phyloP scores from a whole-genome alignment of 2,329 filamentous ascomycete genomes.

The Fusarium heterosporum region DNA sequence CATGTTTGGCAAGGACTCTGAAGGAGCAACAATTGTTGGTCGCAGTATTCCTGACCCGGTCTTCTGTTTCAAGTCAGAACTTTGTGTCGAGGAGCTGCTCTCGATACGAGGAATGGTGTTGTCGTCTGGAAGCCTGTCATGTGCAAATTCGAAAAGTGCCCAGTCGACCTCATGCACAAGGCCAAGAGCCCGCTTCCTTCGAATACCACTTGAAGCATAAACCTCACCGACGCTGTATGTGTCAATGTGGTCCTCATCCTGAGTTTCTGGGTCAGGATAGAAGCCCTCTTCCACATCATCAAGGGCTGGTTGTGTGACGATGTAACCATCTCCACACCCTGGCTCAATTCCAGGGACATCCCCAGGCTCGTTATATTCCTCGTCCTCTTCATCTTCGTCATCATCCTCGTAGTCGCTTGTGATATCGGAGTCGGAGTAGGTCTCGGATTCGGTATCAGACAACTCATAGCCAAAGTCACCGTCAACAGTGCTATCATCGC shows the following conservation, averaged over 20 bases:
- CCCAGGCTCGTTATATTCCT: slow-evolving; percentile 70
- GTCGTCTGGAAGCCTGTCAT: slow-evolving; percentile 74
- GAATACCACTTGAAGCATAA: slow-evolving; percentile 90
- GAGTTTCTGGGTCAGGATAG: slow-evolving; percentile 76
- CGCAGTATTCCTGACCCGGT: slow-evolving; percentile 55
- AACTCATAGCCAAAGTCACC: slow-evolving; percentile 71
- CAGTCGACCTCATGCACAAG: slow-evolving; percentile 94
- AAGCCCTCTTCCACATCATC: slow-evolving; percentile 88
- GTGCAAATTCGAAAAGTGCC: slow-evolving; percentile 86
- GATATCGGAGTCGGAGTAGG: slow-evolving; percentile 62
- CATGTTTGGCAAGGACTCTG: slow-evolving; percentile 74
- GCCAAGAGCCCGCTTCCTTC: slow-evolving; percentile 76
- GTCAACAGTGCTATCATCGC: slow-evolving; percentile 57
- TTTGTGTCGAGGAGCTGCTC: slow-evolving; percentile 21
- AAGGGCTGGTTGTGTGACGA: slow-evolving; percentile 90
- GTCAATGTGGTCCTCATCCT: slow-evolving; percentile 85
- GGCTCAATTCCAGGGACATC: slow-evolving; percentile 83
- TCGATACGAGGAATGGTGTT: slow-evolving; percentile 72
- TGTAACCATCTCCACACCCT: slow-evolving; percentile 79
- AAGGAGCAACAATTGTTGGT: slow-evolving; percentile 69
- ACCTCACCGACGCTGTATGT: slow-evolving; percentile 85
- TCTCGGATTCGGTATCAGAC: slow-evolving; percentile 70
- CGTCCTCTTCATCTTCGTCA: slow-evolving; percentile 66
- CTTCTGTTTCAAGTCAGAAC: slow-evolving; percentile 13
- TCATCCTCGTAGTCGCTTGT: slow-evolving; percentile 66